Base-by-base conservation (phyloP, 306 rosid species). In the Lupinus albus region DNA sequence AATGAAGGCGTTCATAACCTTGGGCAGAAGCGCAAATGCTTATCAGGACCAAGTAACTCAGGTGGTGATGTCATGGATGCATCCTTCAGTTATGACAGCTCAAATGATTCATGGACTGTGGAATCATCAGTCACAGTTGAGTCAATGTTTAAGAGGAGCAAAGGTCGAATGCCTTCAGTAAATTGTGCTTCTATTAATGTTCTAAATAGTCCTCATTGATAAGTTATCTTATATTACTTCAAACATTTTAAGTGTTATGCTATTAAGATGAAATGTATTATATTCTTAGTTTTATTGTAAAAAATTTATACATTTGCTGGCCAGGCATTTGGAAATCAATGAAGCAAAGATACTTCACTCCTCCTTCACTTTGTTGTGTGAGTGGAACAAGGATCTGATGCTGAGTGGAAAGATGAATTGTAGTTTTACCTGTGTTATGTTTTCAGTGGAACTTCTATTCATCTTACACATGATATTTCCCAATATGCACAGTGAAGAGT, bases 91-190 rank as follows among this genome's bases (percentile, higher is more conserved):
- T 76, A 76, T 73, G 93, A 91, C 12, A 79, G 72, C 13, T 86
- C 95, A 38, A 84, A 80, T 77, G 93, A 84, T 48, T 84, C 89
- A 2, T 86, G 89, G 91, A 28, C 79, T 4, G 55, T 72, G 64
- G 75, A 77, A 20, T 75, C 89, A 15, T 38, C 74, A 4, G 51
- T 73, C 16, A 58, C 86, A 35, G 47, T 60, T 7, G 91, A 83
- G 72, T 82, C 89, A 57, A 74, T 67, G 50, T 73, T 81, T 13
- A 86, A 86, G 73, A 79, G 87, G 81, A 81, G 83, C 70, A 79
- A 80, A 71, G 71, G 62, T 58, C 83, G 81, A n/a, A 57, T 84
- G 82, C 85, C 81, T 39, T 74, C 81, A 8, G 12, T 85, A 4
- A 82, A 77, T 72, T 75, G 80, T 61, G 64, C 85, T 49, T 73